Evolutionary conservation across 73 alveolate genomes (phyloP), one percentile per base, ranked within the genome.

Genomic region (Stentor coeruleus): DNA sequence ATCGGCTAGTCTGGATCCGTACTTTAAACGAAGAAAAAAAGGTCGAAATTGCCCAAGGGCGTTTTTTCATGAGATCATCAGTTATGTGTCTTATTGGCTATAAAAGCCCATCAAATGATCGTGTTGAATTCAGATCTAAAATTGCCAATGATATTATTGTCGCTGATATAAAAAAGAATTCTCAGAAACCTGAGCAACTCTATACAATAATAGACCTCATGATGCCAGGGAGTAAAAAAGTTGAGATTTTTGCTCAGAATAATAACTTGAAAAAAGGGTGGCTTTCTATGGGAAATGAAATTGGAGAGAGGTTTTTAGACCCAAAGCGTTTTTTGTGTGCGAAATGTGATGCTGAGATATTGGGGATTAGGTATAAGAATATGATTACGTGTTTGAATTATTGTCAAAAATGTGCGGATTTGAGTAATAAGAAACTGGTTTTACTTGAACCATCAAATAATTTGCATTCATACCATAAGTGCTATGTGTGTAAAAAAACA

Each of bases 171-270:
- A 93, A 93, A 77, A 90, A 90, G 59, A 93, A 93, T 76, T 89
- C 96, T 3, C 83, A 93, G 74, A 93, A 93, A 82, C 98, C 98
- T 3, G 90, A 89, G 0, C 89, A 93, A 87, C 86, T 93, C 74
- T 93, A 93, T 74, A 89, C 86, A 57, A 81, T 93, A 11, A 92
- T 93, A 55, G 98, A 93, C 49, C 38, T 83, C 39, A 83, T 93
- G 92, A 79, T 93, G 74, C 98, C 98, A 14, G 94, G 94, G 28
- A 86, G 95, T 55, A 92, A 93, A 74, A 93, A 92, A 85, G 81
- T 93, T 0, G 98, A 93, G 84, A 74, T 93, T n/a, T 93, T 93
- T 66, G 98, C 98, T 2, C 86, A 96, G 81, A 93, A 93, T 82
- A 86, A 93, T 74, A 93, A 93, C 75, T 86, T 93, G 14, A 90